These are phyloP conservation scores for Exophiala phaeomuriformis DNA, from an alignment of 2,329 filamentous ascomycete genomes.

Conservation along the genomic window DNA sequence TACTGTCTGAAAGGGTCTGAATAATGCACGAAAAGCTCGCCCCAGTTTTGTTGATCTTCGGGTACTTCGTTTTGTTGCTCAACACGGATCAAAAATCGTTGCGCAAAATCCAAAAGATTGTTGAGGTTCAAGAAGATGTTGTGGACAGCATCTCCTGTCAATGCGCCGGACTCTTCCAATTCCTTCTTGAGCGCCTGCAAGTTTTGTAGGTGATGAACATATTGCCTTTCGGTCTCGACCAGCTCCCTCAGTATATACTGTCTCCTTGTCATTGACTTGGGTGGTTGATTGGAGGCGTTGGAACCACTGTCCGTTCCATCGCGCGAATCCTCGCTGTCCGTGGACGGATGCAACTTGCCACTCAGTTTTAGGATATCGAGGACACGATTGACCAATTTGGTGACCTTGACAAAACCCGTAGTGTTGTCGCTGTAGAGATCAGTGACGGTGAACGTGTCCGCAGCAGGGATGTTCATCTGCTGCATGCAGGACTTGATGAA, in stretches of 20 bases:
- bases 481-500: slow-evolving; percentile 85
- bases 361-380: slow-evolving; percentile 76
- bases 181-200: slow-evolving; percentile 85
- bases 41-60: slow-evolving; percentile 76
- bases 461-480: slow-evolving; percentile 68
- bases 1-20: slow-evolving; percentile 88
- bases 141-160: slow-evolving; percentile 84
- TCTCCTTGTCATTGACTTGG: slow-evolving; percentile 57
- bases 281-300: slow-evolving; percentile 29
- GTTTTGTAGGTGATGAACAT: slow-evolving; percentile 93
- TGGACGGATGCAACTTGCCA: slow-evolving; percentile 59
- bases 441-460: slow-evolving; percentile 83
- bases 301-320: slow-evolving; percentile 40
- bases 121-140: slow-evolving; percentile 97
- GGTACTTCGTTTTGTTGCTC: slow-evolving; percentile 89
- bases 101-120: slow-evolving; percentile 87
- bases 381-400: slow-evolving; percentile 81
- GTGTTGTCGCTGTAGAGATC: slow-evolving; percentile 92
- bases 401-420: slow-evolving; percentile 89
- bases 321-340: slow-evolving; percentile 35
- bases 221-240: slow-evolving; percentile 92
- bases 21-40: slow-evolving; percentile 77
- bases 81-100: slow-evolving; percentile 87
- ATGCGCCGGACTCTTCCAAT: slow-evolving; percentile 76
- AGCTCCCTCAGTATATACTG: slow-evolving; percentile 89